Evolutionary conservation across 495 filamentous ascomycete species (phyloP).

Genomic region (Neurospora sublineolata): DNA sequence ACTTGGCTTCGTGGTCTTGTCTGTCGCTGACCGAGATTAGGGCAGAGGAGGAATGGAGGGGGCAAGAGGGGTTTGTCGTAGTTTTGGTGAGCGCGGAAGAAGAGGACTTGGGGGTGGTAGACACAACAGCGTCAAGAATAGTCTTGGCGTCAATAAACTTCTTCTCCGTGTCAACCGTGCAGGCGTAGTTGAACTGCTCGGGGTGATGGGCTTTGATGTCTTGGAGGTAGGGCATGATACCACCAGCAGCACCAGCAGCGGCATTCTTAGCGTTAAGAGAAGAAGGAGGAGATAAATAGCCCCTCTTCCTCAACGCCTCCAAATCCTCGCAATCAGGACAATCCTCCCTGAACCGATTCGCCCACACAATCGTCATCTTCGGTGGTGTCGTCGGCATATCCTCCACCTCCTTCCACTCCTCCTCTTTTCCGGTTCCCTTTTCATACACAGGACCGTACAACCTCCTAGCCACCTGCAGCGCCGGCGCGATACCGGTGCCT

Average conservation of each 20-base stretch:
- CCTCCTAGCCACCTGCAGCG: constrained; percentile 62
- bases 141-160: constrained; percentile 37
- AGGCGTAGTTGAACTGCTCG: constrained; percentile 48
- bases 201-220: constrained; percentile 43
- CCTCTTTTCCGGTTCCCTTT: constrained; percentile 15
- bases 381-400: neutral
- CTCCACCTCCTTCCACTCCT: constrained; percentile 14
- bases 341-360: constrained; percentile 30
- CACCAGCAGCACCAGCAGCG: neutral
- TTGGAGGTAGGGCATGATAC: constrained; percentile 50
- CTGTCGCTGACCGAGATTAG: neutral
- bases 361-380: constrained; percentile 27
- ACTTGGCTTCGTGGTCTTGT: neutral
- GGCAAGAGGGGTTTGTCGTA: constrained; percentile 3
- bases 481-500: constrained; percentile 87
- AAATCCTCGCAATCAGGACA: constrained; percentile 4
- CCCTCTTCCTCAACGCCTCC: neutral
- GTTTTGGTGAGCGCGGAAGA: neutral
- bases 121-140: constrained; percentile 1
- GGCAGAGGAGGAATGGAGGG: constrained; percentile 13
- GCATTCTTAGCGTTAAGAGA: neutral
- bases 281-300: neutral
- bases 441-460: constrained; percentile 31
- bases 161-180: constrained; percentile 69
- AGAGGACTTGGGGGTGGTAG: constrained; percentile 1